phyloP scores from a whole-genome alignment of 1,284 basidiomycete species.

The Puccinia horiana region DNA sequence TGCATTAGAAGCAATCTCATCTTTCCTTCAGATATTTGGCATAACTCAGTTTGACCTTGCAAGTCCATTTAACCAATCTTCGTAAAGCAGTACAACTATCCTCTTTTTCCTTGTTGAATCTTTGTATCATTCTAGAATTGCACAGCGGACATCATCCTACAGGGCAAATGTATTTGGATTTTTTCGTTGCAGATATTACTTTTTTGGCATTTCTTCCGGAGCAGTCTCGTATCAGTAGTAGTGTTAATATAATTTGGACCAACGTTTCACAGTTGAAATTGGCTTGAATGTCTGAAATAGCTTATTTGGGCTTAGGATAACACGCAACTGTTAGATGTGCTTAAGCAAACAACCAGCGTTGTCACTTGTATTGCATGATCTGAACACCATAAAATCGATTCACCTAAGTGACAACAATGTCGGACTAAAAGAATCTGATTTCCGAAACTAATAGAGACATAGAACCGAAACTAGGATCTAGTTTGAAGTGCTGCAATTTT shows the following conservation, averaged over 20 bases:
- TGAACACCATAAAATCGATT: no score
- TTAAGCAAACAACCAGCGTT: no score
- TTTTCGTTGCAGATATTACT: slow-evolving; percentile 6
- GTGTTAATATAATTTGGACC: not conserved
- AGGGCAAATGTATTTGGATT: slow-evolving; percentile 4
- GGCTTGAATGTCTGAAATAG: not conserved
- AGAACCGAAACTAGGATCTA: no score
- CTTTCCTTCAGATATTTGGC: not conserved
- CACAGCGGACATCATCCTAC: not conserved
- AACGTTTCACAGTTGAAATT: not conserved
- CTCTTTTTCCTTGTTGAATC: not conserved
- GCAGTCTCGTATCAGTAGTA: not conserved
- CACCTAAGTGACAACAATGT: no score
- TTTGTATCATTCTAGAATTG: slow-evolving; percentile 22
- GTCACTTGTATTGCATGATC: no score
- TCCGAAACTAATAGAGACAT: no score
- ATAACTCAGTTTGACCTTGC: not conserved
- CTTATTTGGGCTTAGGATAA: no score
- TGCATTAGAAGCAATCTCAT: not conserved
- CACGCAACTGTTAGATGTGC: no score
- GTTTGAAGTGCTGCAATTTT: no score
- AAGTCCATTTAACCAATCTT: not conserved
- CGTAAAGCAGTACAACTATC: slow-evolving; percentile 13
- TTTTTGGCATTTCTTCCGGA: slow-evolving; percentile 17
- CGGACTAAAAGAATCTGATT: no score